phyloP scores from a whole-genome alignment of 2,329 filamentous ascomycete genomes.

The Fusarium liriodendri region DNA sequence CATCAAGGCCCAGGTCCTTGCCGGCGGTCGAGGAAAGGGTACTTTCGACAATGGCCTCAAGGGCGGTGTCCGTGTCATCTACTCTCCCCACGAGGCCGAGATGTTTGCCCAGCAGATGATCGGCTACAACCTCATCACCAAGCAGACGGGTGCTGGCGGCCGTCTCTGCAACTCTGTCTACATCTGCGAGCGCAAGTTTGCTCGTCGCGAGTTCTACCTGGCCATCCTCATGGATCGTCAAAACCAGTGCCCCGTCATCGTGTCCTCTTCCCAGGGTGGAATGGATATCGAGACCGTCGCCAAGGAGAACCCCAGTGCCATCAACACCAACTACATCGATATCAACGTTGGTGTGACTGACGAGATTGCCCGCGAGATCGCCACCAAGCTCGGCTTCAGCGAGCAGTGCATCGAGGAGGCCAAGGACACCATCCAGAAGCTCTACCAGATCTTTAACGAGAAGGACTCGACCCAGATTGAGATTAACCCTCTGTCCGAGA shows the following conservation, averaged over 20 bases:
- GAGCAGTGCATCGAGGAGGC: conserved; percentile 97
- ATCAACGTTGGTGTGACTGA: conserved; percentile 96
- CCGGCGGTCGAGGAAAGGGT: conserved; percentile 97
- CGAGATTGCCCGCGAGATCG: conserved; percentile 90
- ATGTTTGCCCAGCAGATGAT: conserved; percentile 99
- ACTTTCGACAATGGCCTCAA: conserved; percentile 98
- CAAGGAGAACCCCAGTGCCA: conserved; percentile 96
- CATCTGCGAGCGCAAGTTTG: conserved; percentile 99
- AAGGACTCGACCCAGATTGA: conserved; percentile 99
- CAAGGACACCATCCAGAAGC: conserved; percentile 96
- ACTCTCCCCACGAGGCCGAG: conserved; percentile 94
- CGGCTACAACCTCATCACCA: conserved; percentile 99
- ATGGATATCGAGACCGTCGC: conserved; percentile 99
- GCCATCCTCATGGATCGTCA: conserved; percentile 98
- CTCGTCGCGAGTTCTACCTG: conserved; percentile 98
- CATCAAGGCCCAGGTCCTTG: conserved; percentile 99
- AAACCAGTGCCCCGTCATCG: conserved; percentile 92
- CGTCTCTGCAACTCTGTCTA: conserved; percentile 97
- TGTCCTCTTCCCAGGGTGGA: conserved; percentile 97
- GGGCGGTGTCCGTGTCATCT: conserved; percentile 98
- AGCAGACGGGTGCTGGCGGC: conserved; percentile 95
- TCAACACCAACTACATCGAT: conserved; percentile 92
- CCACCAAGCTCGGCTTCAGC: conserved; percentile 93
- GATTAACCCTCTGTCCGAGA: conserved; percentile 99
- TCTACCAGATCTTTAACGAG: conserved; percentile 99